Percentiles rank a stretch among this genome's conserved stretches.
phyloP scores from a whole-genome alignment of 495 filamentous ascomycete genomes.

The Tuber umbilicatum region DNA sequence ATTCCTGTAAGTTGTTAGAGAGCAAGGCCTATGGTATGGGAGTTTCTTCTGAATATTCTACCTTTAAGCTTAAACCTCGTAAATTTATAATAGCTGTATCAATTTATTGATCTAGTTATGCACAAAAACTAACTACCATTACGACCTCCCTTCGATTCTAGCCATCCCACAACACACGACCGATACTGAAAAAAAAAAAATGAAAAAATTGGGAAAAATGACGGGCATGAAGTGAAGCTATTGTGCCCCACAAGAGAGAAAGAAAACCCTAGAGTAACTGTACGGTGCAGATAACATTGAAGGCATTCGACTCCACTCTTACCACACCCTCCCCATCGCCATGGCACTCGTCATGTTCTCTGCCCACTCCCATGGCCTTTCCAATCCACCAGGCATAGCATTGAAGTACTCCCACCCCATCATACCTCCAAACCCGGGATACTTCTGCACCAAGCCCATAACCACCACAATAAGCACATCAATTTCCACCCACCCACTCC shows the following conservation, averaged over 20 bases:
- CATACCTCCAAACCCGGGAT: conserved; percentile 65
- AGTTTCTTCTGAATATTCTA: neutral
- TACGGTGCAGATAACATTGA: neutral
- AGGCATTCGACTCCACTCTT: neutral
- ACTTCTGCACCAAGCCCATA: conserved; percentile 48
- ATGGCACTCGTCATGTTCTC: conserved; percentile 54
- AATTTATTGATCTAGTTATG: neutral
- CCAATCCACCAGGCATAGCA: conserved; percentile 52
- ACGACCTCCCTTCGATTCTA: neutral
- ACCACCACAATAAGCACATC: conserved; percentile 48
- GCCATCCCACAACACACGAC: neutral
- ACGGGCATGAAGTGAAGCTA: neutral
- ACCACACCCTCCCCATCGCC: conserved; percentile 35
- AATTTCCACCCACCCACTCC: conserved; percentile 53
- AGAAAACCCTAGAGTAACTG: neutral
- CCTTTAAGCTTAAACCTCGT: neutral
- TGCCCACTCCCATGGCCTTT: conserved; percentile 66
- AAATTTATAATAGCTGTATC: neutral
- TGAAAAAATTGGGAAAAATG: neutral
- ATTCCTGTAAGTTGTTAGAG: neutral
- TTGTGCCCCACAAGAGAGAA: neutral
- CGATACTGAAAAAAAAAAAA: neutral
- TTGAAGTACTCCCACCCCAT: conserved; percentile 91
- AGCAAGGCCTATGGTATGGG: neutral
- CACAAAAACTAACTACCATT: neutral